Base-by-base conservation (phyloP, 108 stramenopile species). In the Cyclotella choctawhatcheeana region DNA sequence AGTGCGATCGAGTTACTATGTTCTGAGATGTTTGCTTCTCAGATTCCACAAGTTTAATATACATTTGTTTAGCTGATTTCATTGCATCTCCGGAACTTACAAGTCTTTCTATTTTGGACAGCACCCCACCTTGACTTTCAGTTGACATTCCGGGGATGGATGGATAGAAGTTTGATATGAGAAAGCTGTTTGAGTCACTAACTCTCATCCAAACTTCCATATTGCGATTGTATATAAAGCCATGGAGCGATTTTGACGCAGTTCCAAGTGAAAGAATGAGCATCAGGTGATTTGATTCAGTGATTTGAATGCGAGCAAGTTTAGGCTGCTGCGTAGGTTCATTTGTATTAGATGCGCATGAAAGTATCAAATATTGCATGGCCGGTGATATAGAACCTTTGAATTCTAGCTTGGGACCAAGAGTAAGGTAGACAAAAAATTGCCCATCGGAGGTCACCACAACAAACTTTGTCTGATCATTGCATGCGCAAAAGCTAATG, bases 81-180 rank as follows among this genome's bases (percentile, higher is more conserved):
- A 85, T 81, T 0, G 72, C 68, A 7, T 82, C 69, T 29, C 86
- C 86, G 35, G 87, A 81, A 32, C 77, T 81, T 12, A 90, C 86
- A 29, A 79, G 58, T 64, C 83, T 81, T 56, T 90, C 92, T 54
- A 90, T 66, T 63, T 86, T 73, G 8, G 84, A 71, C n/a, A 93
- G 80, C 13, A 73, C 56, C 10, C 91, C 91, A 21, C 25, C 18
- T 44, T 73, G 26, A 24, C 43, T 50, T 56, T 48, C 53, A 34
- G 33, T 73, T 37, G 40, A 52, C 51, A 12, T 33, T 21, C 66
- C 37, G 2, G 92, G 89, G 2, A 89, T 51, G 0, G 79, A 59
- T 14, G 74, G 87, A 75, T 91, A 95, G 73, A 89, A 95, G 54
- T 95, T 89, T 12, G 93, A 95, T 21, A 92, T 62, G n/a, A 92